Conservation (phyloP, 805 yeast genomes). For the Wickerhamomyces sydowiorum region DNA sequence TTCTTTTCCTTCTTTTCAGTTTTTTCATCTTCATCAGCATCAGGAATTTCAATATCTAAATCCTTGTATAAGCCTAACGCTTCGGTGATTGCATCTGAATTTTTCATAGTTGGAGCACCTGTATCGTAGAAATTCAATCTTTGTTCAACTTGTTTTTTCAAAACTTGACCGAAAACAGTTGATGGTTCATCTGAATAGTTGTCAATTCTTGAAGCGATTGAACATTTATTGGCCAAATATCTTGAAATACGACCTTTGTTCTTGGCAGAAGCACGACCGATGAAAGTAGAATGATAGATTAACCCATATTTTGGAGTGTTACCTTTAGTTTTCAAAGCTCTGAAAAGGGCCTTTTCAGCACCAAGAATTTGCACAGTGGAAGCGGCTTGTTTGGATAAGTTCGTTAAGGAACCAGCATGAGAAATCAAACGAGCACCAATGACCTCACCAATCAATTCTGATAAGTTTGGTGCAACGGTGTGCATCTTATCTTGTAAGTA, state of each 20-base stretch:
- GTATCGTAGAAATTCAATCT: constrained; percentile 93
- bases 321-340: constrained; percentile 97
- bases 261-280: constrained; percentile 95
- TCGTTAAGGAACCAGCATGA: constrained; percentile 96
- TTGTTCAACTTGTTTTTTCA: constrained; percentile 97
- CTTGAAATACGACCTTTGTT: constrained; percentile 99
- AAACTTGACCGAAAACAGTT: constrained; percentile 80
- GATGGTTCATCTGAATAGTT: constrained; percentile 94
- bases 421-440: constrained; percentile 98
- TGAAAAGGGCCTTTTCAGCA: constrained; percentile 97
- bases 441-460: constrained; percentile 96
- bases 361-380: constrained; percentile 98
- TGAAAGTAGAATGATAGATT: constrained; percentile 92
- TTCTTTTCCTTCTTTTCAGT: constrained; percentile 22
- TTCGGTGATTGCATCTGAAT: constrained; percentile 87
- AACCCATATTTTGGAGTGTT: constrained; percentile 98
- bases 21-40: constrained; percentile 30
- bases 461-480: constrained; percentile 94
- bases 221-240: constrained; percentile 97
- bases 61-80: constrained; percentile 67
- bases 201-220: constrained; percentile 98
- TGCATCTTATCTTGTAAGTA: constrained; percentile 95
- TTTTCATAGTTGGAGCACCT: constrained; percentile 95
- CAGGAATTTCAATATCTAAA: constrained; percentile 38
- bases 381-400: constrained; percentile 96